Evolutionary conservation across 2,329 filamentous ascomycete species (phyloP), one percentile per base, ranked within the genome.

Genomic region (Cercospora berteroae): DNA sequence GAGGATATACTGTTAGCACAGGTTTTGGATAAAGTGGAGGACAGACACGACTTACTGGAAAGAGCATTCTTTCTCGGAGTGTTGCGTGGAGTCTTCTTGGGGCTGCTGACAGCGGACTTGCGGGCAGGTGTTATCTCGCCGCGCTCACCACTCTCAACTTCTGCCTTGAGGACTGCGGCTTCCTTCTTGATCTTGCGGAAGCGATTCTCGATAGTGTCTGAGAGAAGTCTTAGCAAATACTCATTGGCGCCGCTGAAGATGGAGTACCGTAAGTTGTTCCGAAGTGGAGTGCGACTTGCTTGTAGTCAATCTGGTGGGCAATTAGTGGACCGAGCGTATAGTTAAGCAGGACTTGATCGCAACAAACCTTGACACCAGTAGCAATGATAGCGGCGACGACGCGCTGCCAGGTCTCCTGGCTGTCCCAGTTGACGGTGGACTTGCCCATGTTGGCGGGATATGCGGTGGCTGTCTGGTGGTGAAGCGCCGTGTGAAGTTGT

Each of bases 131-230:
- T 63, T 2, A 71, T 58, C 29, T 73, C 72, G 55, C 60, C 64
- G 7, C 69, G 70, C 52, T 71, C 69, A 31, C 73, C 74, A 50
- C 68, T 67, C 29, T 72, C 63, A 39, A 73, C 69, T 33, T 74
- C 74, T 7, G 69, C 69, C 65, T 76, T 74, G 55, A 74, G 73
- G 16, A 72, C 68, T 0, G 75, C 73, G 0, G 83, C 82, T 1
- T 75, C 59, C 58, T 80, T 79, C 58, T 83, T 84, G 67, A 80
- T 80, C 56, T 77, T 79, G 52, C 82, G 81, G 39, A 86, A 80
- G 2, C 79, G 79, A 52, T 79, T 78, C 67, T 85, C 81, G 25
- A 86, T 79, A 0, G 83, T 76, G 67, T 84, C 61, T 63, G 12
- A 12, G 20, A 25, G 2, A n/a, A 16, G 9, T 5, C 1, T 55